Evolutionary conservation across 2,329 filamentous ascomycete species (phyloP).

Genomic region (Nemania bipapillata): DNA sequence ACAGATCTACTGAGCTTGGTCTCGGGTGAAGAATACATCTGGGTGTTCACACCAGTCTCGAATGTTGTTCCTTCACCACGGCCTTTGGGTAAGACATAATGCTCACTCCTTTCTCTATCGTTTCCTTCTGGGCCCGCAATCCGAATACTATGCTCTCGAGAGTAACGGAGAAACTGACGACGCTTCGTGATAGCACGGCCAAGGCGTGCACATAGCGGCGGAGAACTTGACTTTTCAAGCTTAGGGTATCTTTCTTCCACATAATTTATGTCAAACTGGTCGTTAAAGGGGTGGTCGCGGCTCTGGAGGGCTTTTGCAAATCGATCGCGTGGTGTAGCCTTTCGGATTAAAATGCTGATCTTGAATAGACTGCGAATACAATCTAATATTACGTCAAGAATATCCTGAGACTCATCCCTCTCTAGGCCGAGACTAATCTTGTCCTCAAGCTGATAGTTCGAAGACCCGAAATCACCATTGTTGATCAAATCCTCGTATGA

Average conservation of each 20-base stretch:
- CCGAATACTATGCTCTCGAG: conserved; percentile 7
- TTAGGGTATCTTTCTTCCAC: conserved; percentile 25
- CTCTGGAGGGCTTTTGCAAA: conserved; percentile 20
- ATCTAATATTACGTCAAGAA: conserved; percentile 14
- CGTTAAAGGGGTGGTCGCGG: conserved; percentile 12
- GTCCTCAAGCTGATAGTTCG: neutral
- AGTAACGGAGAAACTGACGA: conserved; percentile 24
- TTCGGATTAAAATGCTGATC: conserved; percentile 13
- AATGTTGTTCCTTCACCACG: neutral
- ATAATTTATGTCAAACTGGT: conserved; percentile 29
- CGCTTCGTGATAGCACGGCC: conserved; percentile 29
- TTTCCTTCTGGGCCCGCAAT: neutral
- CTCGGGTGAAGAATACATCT: neutral
- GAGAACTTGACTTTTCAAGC: neutral
- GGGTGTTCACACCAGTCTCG: neutral
- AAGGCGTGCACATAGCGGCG: conserved; percentile 14
- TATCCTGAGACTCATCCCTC: conserved; percentile 5
- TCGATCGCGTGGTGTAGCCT: conserved; percentile 17
- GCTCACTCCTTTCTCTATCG: neutral
- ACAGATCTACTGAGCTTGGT: neutral
- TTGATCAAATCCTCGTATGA: neutral
- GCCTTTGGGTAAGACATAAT: neutral
- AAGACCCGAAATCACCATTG: neutral
- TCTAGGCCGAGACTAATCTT: neutral
- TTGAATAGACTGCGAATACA: conserved; percentile 13